Evolutionary conservation across 2,329 filamentous ascomycete species (phyloP).

Genomic region (Fusarium pseudonygamai): DNA sequence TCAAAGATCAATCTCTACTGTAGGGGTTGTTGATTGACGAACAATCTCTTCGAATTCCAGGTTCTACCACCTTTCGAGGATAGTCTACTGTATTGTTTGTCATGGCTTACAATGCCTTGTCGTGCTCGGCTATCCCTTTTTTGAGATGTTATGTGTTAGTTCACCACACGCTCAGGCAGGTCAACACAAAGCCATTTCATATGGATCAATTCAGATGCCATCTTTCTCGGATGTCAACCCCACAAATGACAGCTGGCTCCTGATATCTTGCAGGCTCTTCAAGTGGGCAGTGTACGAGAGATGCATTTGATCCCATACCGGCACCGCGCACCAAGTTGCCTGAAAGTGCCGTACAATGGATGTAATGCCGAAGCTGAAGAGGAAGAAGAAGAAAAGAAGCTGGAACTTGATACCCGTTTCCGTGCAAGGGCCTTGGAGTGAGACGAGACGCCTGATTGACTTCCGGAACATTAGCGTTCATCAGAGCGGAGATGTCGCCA

Average conservation of each 20-base stretch:
- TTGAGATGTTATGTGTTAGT: neutral
- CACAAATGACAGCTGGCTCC: constrained; percentile 34
- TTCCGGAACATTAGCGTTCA: constrained; percentile 23
- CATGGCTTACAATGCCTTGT: constrained; percentile 22
- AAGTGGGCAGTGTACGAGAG: constrained; percentile 17
- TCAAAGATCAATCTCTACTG: neutral
- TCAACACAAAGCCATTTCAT: constrained; percentile 8
- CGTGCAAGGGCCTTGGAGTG: neutral
- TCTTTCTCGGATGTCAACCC: constrained; percentile 21
- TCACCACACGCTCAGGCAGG: constrained; percentile 3
- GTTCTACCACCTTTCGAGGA: neutral
- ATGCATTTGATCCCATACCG: constrained; percentile 10
- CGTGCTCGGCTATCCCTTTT: neutral
- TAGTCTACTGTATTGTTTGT: constrained; percentile 20
- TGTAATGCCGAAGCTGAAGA: constrained; percentile 18
- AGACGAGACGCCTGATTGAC: constrained; percentile 20
- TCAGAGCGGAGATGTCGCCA: constrained; percentile 25
- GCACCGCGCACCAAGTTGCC: neutral
- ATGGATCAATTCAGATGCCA: constrained; percentile 16
- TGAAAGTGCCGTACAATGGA: constrained; percentile 20
- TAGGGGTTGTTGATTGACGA: constrained; percentile 2
- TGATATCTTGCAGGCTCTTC: constrained; percentile 32
- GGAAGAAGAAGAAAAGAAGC: neutral
- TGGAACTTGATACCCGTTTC: neutral
- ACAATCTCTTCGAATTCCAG: constrained; percentile 10